Conservation (phyloP, 805 yeast genomes). For the Schwanniomyces yamadae region DNA sequence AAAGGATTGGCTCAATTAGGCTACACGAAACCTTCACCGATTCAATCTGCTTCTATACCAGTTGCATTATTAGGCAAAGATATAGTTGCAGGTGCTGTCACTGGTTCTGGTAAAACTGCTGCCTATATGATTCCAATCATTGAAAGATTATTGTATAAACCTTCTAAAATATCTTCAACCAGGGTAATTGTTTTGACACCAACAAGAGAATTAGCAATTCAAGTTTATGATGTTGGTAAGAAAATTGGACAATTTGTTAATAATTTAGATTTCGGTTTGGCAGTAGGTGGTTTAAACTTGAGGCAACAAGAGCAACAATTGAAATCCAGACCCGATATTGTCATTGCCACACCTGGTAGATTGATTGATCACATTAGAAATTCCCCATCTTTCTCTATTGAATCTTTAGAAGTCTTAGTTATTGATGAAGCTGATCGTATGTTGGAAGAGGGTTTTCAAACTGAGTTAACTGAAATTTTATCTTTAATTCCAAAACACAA, state of each 20-base stretch:
- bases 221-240: slow-evolving; percentile 90
- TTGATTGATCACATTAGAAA: slow-evolving; percentile 95
- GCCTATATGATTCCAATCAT: slow-evolving; percentile 96
- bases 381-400: slow-evolving; percentile 89
- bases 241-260: slow-evolving; percentile 75
- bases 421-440: slow-evolving; percentile 98
- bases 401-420: slow-evolving; percentile 86
- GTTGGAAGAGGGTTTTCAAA: slow-evolving; percentile 98
- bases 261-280: slow-evolving; percentile 83
- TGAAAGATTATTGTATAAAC: slow-evolving; percentile 87
- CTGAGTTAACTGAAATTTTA: slow-evolving; percentile 87
- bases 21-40: slow-evolving; percentile 86
- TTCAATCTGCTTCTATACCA: slow-evolving; percentile 92
- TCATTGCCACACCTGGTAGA: slow-evolving; percentile 98
- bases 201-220: slow-evolving; percentile 97
- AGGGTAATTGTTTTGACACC: slow-evolving; percentile 91
- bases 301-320: slow-evolving; percentile 95
- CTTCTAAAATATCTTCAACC: slow-evolving; percentile 80
- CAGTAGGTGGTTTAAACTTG: slow-evolving; percentile 96
- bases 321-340: slow-evolving; percentile 90
- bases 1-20: slow-evolving; percentile 81
- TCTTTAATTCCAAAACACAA: slow-evolving; percentile 77
- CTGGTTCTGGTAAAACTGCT: slow-evolving; percentile 99
- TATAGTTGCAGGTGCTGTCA: slow-evolving; percentile 97
- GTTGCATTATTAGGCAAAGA: slow-evolving; percentile 92